Conservation (phyloP, 2,329 filamentous ascomycete species). For the Fulvia fulva region DNA sequence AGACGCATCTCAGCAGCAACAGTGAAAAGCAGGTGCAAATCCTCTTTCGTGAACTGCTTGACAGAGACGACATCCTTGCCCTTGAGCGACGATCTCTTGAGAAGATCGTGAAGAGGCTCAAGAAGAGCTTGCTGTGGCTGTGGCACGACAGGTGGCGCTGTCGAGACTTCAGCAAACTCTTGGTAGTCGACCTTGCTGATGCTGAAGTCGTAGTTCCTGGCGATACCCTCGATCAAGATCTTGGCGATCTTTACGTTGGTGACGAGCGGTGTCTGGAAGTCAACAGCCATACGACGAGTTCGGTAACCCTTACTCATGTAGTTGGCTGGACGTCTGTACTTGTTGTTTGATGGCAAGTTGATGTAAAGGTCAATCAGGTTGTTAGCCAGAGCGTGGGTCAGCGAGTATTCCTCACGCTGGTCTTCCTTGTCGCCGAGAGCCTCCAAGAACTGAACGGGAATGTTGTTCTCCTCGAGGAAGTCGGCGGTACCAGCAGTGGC, state of each 20-base stretch:
- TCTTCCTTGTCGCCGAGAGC: slow-evolving; percentile 68
- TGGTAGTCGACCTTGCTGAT: slow-evolving; percentile 84
- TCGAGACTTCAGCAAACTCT: slow-evolving; percentile 58
- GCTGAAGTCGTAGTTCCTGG: slow-evolving; percentile 79
- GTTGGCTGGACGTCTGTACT: slow-evolving; percentile 91
- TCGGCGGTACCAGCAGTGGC: slow-evolving; percentile 95
- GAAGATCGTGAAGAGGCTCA: slow-evolving; percentile 62
- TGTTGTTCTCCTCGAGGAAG: slow-evolving; percentile 87
- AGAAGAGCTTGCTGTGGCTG: slow-evolving; percentile 46
- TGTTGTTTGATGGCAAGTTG: slow-evolving; percentile 98
- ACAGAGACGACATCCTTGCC: slow-evolving; percentile 87
- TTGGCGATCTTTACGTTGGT: slow-evolving; percentile 99
- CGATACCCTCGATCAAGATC: slow-evolving; percentile 89
- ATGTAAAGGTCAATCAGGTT: slow-evolving; percentile 99
- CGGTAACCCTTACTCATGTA: slow-evolving; percentile 98
- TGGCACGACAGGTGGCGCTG: slow-evolving; percentile 27
- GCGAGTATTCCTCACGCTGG: slow-evolving; percentile 91
- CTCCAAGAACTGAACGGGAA: slow-evolving; percentile 91
- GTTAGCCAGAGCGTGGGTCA: slow-evolving; percentile 94
- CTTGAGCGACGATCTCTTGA: slow-evolving; percentile 81
- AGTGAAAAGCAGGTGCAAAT: slow-evolving; percentile 91
- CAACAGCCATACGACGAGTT: slow-evolving; percentile 95
- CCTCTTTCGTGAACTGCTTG: slow-evolving; percentile 78
- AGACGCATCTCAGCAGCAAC: slow-evolving; percentile 97
- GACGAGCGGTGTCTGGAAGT: slow-evolving; percentile 93